Evolutionary conservation across 331 rosid genomes (phyloP).

Genomic region (Quercus phellos): DNA sequence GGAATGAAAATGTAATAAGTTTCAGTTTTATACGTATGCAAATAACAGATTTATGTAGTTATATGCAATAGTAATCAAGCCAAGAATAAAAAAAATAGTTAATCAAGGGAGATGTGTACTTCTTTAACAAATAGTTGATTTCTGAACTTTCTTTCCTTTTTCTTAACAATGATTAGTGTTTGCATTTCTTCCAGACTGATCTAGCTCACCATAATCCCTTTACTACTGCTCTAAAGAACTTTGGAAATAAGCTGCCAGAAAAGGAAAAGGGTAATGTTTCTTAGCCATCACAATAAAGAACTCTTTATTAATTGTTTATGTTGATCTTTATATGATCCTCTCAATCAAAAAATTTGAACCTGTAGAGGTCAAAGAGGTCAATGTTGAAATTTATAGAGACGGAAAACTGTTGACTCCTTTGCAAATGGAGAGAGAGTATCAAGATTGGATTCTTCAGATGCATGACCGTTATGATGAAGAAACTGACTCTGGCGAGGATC

Average conservation of each 20-base stretch:
- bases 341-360: constrained; percentile 9
- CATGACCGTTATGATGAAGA: constrained; percentile 45
- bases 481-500: constrained; percentile 52
- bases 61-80: not conserved
- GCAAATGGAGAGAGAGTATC: constrained; percentile 44
- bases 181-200: constrained; percentile 46
- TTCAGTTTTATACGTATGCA: not conserved
- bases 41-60: not conserved
- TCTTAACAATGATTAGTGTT: not conserved
- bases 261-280: constrained; percentile 35
- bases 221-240: constrained; percentile 45
- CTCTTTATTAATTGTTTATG: not conserved
- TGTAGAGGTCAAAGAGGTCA: constrained; percentile 34
- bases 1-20: no score
- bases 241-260: constrained; percentile 36
- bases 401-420: constrained; percentile 25
- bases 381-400: constrained; percentile 23
- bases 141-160: not conserved
- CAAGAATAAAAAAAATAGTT: not conserved
- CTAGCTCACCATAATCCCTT: constrained; percentile 48
- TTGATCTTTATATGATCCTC: constrained; percentile 4
- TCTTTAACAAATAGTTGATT: not conserved
- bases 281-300: not conserved
- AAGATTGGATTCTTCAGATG: constrained; percentile 55
- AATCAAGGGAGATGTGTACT: not conserved